Percentiles rank a stretch among this genome's conserved stretches.
phyloP scores from a whole-genome alignment of 371 early-diverging fungal species.

The Mucor lusitanicus region DNA sequence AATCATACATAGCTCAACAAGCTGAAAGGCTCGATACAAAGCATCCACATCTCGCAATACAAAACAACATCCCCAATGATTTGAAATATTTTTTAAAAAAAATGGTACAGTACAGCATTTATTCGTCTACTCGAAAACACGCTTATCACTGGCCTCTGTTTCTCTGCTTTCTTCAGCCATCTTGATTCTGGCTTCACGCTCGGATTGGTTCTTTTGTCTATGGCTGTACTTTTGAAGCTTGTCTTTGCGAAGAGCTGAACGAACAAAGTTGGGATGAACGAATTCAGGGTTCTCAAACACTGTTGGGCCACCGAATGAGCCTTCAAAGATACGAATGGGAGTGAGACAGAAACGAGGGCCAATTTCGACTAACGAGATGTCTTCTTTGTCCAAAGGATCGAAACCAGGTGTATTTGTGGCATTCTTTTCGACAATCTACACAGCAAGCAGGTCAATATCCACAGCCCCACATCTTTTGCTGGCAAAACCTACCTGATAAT shows the following conservation, averaged over 20 bases:
- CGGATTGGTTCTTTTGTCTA: slow-evolving; percentile 47
- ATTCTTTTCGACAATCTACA: slow-evolving; percentile 60
- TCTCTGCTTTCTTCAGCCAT: slow-evolving; percentile 54
- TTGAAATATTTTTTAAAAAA: neutral
- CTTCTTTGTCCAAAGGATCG: slow-evolving; percentile 61
- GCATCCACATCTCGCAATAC: neutral
- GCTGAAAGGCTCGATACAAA: neutral
- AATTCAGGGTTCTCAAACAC: slow-evolving; percentile 90
- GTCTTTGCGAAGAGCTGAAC: slow-evolving; percentile 48
- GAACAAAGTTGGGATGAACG: slow-evolving; percentile 76
- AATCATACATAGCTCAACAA: neutral
- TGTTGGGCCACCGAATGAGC: slow-evolving; percentile 90
- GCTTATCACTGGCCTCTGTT: slow-evolving; percentile 54
- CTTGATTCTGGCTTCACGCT: slow-evolving; percentile 51
- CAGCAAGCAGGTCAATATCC: neutral
- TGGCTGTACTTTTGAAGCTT: slow-evolving; percentile 58
- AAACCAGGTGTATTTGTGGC: slow-evolving; percentile 52
- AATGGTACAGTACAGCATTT: slow-evolving; percentile 6
- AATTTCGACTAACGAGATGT: slow-evolving; percentile 89
- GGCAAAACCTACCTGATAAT: slow-evolving; percentile 76
- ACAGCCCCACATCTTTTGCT: neutral
- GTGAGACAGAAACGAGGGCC: slow-evolving; percentile 97
- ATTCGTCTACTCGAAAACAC: slow-evolving; percentile 53
- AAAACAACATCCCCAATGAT: neutral
- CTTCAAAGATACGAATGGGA: slow-evolving; percentile 92